Percentiles rank a stretch among this genome's conserved stretches.
These are phyloP conservation scores for Colletotrichum orchidophilum DNA, from an alignment of 2,329 filamentous ascomycete species.

Conservation along the genomic window DNA sequence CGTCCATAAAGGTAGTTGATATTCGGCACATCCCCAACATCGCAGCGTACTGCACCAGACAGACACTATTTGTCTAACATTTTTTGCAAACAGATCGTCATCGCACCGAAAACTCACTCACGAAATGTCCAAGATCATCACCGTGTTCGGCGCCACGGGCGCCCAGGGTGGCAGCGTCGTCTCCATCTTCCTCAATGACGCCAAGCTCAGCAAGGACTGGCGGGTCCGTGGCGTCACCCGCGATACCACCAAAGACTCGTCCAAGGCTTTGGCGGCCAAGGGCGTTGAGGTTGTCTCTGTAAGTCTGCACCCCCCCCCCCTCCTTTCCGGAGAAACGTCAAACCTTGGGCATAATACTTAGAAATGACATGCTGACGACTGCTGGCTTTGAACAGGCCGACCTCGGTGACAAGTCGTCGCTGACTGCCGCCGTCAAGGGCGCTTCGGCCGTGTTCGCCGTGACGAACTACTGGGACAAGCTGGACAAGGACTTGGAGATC, in stretches of 20 bases:
- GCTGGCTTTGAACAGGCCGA: conserved; percentile 51
- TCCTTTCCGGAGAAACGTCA: neutral
- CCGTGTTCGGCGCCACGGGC: conserved; percentile 68
- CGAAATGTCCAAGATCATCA: conserved; percentile 50
- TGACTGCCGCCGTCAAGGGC: conserved; percentile 55
- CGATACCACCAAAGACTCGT: conserved; percentile 51
- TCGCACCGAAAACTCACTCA: neutral
- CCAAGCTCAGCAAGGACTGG: conserved; percentile 57
- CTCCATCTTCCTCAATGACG: conserved; percentile 46
- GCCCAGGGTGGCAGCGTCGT: conserved; percentile 68
- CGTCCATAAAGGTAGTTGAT: neutral
- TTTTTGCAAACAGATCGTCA: neutral
- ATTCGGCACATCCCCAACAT: neutral
- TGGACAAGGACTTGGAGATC: conserved; percentile 50
- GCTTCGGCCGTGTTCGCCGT: conserved; percentile 61
- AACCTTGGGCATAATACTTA: neutral
- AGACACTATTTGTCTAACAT: neutral
- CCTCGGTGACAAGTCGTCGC: conserved; percentile 54
- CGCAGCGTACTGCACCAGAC: neutral
- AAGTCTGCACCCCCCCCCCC: conserved; percentile 35
- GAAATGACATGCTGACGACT: neutral
- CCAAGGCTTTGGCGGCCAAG: conserved; percentile 52
- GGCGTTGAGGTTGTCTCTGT: conserved; percentile 61
- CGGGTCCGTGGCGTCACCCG: conserved; percentile 66
- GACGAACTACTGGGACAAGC: conserved; percentile 61